Evolutionary conservation across 2,329 filamentous ascomycete species (phyloP).

Genomic region (Penicillium sp.): DNA sequence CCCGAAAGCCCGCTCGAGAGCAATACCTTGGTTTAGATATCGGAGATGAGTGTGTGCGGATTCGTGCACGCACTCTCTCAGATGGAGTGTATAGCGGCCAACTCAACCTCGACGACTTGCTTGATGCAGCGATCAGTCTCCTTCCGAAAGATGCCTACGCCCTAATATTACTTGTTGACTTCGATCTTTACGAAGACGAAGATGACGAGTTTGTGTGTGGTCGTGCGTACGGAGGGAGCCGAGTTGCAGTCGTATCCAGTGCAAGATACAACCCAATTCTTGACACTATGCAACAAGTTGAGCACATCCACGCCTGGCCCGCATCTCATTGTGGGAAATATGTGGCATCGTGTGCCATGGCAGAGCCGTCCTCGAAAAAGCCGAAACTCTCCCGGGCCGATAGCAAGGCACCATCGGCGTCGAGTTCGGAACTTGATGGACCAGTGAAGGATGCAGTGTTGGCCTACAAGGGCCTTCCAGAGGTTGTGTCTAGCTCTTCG

Average conservation of each 20-base stretch:
- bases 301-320: conserved; percentile 63
- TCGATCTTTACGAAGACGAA: conserved; percentile 67
- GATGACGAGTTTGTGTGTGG: conserved; percentile 69
- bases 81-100: conserved; percentile 48
- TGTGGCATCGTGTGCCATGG: conserved; percentile 3
- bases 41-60: conserved; percentile 44
- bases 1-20: conserved; percentile 1
- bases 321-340: conserved; percentile 57
- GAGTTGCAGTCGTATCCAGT: conserved; percentile 62
- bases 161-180: conserved; percentile 57
- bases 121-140: conserved; percentile 57
- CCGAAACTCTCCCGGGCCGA: not conserved
- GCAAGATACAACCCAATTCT: conserved; percentile 62
- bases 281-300: conserved; percentile 45
- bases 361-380: conserved; percentile 4
- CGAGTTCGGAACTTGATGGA: not conserved
- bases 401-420: not conserved
- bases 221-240: conserved; percentile 64
- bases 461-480: conserved; percentile 1
- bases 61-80: conserved; percentile 53
- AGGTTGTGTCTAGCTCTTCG: conserved; percentile 8
- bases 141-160: conserved; percentile 62
- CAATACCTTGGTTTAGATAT: conserved; percentile 52
- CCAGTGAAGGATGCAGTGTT: conserved; percentile 12
- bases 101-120: conserved; percentile 62